A percentile compares a stretch with the other conserved stretches of the same genome.
Conservation (phyloP, 2,329 filamentous ascomycete species). For the Fusarium lyarnte region DNA sequence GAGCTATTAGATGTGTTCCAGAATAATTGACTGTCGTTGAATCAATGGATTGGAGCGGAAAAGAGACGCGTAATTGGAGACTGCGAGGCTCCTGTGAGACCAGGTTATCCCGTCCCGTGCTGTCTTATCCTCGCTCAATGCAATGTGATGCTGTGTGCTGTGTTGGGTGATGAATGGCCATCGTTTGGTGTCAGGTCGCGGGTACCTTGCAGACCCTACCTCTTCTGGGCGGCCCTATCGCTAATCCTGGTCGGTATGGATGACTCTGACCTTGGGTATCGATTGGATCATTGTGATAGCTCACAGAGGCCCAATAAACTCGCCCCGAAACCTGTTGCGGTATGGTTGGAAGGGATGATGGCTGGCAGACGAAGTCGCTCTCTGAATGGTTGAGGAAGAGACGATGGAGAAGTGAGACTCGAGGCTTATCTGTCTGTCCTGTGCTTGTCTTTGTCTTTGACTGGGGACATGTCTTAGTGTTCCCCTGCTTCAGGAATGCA, state of each 20-base stretch:
- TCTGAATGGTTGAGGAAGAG: not conserved
- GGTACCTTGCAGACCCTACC: slow-evolving; percentile 41
- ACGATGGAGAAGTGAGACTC: not conserved
- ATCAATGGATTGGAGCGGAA: slow-evolving; percentile 3
- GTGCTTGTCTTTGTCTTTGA: slow-evolving; percentile 17
- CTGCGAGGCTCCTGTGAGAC: slow-evolving; percentile 17
- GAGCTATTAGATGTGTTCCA: slow-evolving; percentile 19
- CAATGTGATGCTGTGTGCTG: slow-evolving; percentile 3
- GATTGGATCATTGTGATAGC: slow-evolving; percentile 30
- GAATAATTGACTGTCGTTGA: slow-evolving; percentile 22
- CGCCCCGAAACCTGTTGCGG: slow-evolving; percentile 2
- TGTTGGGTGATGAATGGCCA: slow-evolving; percentile 3
- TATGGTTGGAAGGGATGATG: not conserved
- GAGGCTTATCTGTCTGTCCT: not conserved
- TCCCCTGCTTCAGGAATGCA: slow-evolving; percentile 27
- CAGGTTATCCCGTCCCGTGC: not conserved
- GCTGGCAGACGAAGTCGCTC: not conserved
- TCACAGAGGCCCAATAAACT: slow-evolving; percentile 14
- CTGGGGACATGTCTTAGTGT: slow-evolving; percentile 1
- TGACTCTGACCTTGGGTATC: slow-evolving; percentile 6
- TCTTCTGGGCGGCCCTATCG: slow-evolving; percentile 2
- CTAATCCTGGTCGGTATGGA: slow-evolving; percentile 22
- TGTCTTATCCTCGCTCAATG: not conserved
- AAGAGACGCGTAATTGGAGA: slow-evolving; percentile 8
- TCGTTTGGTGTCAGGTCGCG: slow-evolving; percentile 27